A percentile compares a stretch with the other conserved stretches of the same genome.
Evolutionary conservation across 2,329 filamentous ascomycete species (phyloP).

Genomic region (Aspergillus pseudotamarii): DNA sequence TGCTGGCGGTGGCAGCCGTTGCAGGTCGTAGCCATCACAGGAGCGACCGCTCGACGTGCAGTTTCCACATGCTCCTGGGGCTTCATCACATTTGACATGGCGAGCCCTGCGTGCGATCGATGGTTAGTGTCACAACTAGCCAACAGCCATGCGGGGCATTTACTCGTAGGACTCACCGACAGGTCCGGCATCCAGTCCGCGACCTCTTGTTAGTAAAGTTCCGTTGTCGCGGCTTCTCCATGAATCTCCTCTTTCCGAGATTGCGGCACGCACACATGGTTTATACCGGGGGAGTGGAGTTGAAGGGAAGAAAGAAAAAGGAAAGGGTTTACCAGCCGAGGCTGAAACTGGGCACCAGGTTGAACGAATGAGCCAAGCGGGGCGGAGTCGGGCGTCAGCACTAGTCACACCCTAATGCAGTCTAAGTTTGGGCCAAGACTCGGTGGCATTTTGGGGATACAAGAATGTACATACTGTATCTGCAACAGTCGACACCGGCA

Average conservation of each 20-base stretch:
- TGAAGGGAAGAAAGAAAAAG: neutral
- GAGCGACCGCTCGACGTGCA: slow-evolving; percentile 8
- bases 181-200: slow-evolving; percentile 9
- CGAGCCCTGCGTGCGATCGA: neutral
- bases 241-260: neutral
- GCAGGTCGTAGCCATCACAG: slow-evolving; percentile 6
- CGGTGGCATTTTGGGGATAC: too few species aligned
- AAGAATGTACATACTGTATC: too few species aligned
- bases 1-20: neutral
- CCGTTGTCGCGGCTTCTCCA: neutral
- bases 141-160: too few species aligned
- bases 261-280: neutral
- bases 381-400: neutral
- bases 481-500: too few species aligned
- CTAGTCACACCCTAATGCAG: neutral
- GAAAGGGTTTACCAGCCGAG: neutral
- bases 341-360: neutral
- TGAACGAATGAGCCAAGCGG: neutral
- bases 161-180: slow-evolving; percentile 3
- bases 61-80: slow-evolving; percentile 1
- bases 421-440: neutral
- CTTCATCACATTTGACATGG: slow-evolving; percentile 1
- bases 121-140: neutral
- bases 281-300: too few species aligned
- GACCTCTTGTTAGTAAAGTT: neutral